A percentile compares a stretch with the other conserved stretches of the same genome.
These are phyloP conservation scores for Gentiana straminea DNA, from an alignment of 257 asterid genomes.

Conservation along the genomic window DNA sequence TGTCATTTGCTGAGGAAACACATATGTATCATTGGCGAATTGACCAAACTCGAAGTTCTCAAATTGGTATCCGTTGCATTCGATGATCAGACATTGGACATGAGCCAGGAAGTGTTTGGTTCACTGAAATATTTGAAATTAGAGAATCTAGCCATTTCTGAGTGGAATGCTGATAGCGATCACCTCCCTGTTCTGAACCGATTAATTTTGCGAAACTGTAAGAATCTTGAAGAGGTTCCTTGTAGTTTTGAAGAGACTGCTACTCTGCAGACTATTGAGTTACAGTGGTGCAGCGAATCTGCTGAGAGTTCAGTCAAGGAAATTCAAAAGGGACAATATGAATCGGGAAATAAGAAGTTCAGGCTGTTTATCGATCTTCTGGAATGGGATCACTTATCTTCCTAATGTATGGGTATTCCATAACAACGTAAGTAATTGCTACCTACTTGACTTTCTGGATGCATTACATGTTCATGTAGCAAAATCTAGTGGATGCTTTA, in stretches of 20 bases:
- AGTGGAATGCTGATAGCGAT: background rate
- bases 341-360: background rate
- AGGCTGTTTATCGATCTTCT: background rate
- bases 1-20: background rate
- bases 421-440: too few relatives aligned
- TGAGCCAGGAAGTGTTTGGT: background rate
- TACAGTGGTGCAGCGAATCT: background rate
- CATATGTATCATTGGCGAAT: background rate
- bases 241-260: background rate
- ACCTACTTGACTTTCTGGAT: too few relatives aligned
- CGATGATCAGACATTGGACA: background rate
- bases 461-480: too few relatives aligned
- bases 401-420: too few relatives aligned
- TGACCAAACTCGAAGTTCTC: background rate
- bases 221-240: background rate
- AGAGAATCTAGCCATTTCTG: too few relatives aligned
- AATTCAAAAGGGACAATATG: background rate
- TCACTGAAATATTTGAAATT: background rate
- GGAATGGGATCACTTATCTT: too few relatives aligned
- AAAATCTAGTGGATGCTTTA: too few relatives aligned
- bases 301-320: background rate
- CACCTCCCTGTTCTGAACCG: background rate
- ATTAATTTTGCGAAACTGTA: background rate
- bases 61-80: background rate
- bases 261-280: background rate